Percentiles rank a stretch among this genome's conserved stretches.
These are phyloP conservation scores for Nyctanthes arbortristis DNA, from an alignment of 257 asterid species.

Conservation along the genomic window DNA sequence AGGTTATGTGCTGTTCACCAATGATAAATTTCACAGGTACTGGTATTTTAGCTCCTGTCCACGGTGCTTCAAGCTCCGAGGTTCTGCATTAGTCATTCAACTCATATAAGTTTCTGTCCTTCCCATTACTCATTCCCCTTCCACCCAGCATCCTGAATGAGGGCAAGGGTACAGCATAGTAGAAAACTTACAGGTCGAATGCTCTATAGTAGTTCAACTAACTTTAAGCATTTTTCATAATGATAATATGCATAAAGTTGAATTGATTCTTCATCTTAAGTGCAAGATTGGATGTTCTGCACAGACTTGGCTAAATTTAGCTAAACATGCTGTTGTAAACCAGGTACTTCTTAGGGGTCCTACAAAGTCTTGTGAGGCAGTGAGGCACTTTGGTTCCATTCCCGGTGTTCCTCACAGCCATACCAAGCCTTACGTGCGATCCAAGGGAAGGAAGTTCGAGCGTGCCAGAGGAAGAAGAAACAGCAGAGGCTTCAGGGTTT, in stretches of 20 bases:
- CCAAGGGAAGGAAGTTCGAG: slow-evolving; percentile 42
- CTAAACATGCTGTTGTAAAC: background rate
- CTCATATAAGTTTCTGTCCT: too few relatives aligned
- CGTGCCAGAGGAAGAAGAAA: slow-evolving; percentile 38
- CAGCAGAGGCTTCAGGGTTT: slow-evolving; percentile 41
- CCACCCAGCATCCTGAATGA: too few relatives aligned
- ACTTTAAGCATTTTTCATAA: too few relatives aligned
- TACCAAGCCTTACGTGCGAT: slow-evolving; percentile 40
- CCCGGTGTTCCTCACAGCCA: slow-evolving; percentile 45
- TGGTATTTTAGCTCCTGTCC: slow-evolving; percentile 9
- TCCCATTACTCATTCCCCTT: too few relatives aligned
- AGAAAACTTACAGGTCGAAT: slow-evolving; percentile 31
- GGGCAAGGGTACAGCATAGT: background rate
- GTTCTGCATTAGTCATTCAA: slow-evolving; percentile 6
- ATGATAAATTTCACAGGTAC: slow-evolving; percentile 24
- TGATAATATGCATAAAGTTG: too few relatives aligned
- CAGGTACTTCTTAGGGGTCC: slow-evolving; percentile 41
- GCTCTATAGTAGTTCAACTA: slow-evolving; percentile 35
- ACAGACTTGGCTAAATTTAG: background rate
- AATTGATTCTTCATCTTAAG: too few relatives aligned
- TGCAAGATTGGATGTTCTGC: background rate
- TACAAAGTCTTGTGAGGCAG: slow-evolving; percentile 40
- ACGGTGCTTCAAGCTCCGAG: slow-evolving; percentile 21
- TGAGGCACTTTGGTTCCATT: slow-evolving; percentile 42
- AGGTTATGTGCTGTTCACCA: slow-evolving; percentile 15